phyloP scores from a whole-genome alignment of 371 early-diverging fungal species.

The Apophysomyces trapeziformis region DNA sequence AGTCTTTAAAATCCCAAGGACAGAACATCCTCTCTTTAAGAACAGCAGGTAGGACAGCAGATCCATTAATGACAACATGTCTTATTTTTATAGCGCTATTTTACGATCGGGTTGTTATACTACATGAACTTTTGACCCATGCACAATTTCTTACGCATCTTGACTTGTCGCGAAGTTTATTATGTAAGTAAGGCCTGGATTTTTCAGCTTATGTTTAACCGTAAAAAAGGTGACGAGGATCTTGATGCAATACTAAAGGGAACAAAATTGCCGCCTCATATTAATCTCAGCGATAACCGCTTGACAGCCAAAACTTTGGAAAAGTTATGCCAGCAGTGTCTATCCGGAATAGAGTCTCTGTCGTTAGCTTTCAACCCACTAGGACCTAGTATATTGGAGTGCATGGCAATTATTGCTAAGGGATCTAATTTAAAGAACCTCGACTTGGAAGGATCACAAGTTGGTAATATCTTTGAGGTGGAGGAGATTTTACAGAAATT shows the following conservation, averaged over 20 bases:
- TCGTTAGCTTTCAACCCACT: conserved; percentile 31
- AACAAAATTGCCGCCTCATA: conserved; percentile 14
- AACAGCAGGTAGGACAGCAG: background rate
- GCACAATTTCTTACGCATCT: conserved; percentile 16
- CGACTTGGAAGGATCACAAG: conserved; percentile 20
- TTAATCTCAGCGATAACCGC: conserved; percentile 31
- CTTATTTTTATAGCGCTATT: background rate
- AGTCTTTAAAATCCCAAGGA: background rate
- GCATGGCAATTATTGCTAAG: conserved; percentile 15
- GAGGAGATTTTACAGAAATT: background rate
- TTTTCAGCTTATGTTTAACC: background rate
- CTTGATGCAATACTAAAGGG: conserved; percentile 19
- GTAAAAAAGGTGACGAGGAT: conserved; percentile 28
- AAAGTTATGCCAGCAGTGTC: background rate
- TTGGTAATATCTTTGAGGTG: conserved; percentile 17
- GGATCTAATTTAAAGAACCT: conserved; percentile 20
- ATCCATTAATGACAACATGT: background rate
- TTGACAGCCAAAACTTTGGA: conserved; percentile 19
- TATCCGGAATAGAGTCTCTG: conserved; percentile 9
- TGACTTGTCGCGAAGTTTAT: conserved; percentile 33
- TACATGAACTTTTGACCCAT: conserved; percentile 24
- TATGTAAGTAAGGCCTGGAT: conserved; percentile 21
- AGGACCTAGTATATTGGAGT: conserved; percentile 19
- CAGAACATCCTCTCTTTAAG: background rate
- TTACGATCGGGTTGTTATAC: conserved; percentile 8